Evolutionary conservation across 148 eudicot species (phyloP), one percentile per base, ranked within the genome.

Genomic region (Salicornia ramosissima): DNA sequence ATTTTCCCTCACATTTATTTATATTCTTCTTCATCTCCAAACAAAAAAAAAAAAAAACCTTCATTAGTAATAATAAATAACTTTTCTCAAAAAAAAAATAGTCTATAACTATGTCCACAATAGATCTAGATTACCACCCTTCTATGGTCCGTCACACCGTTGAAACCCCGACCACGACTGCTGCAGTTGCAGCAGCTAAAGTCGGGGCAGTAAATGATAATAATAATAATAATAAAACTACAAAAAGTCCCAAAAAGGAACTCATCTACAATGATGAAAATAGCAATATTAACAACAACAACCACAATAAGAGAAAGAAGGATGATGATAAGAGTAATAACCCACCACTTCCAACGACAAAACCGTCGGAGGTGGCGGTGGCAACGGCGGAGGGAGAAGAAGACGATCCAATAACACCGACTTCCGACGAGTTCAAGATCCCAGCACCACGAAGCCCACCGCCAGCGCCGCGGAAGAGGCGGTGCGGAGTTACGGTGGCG

Each of bases 391-490:
- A 43, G 28, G 49, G 18, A 59, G 25, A 26, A 4, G 26, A 30
- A 0, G 51, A 57, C 2, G 69, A 50, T 19, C 67, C 80, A 5
- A 36, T 28, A 6, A 77, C 80, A 9, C 75, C 79, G 2, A 76
- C 71, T 0, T 58, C 75, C 3, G 75, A 61, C 3, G 71, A 77
- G 62, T 59, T 71, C 39, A 58, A 58, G 68, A 77, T 77, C 55
- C 75, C 75, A 1, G 68, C 75, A 6, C 75, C 71, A 0, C 57
- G 30, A 1, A 71, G 75, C 29, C 80, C 80, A 5, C 80, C 80
- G 5, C 80, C 80, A 0, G 75, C 80, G 10, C 80, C 80, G 0
- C 75, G 67, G 0, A 77, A 77, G 47, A n/a, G 75, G 36, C 53
- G 75, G 28, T 65, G 67, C 11, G 75, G 71, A 3, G 75, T 30